phyloP scores from a whole-genome alignment of 352 stramenopile genomes.

The Globisporangium paroecandrum region DNA sequence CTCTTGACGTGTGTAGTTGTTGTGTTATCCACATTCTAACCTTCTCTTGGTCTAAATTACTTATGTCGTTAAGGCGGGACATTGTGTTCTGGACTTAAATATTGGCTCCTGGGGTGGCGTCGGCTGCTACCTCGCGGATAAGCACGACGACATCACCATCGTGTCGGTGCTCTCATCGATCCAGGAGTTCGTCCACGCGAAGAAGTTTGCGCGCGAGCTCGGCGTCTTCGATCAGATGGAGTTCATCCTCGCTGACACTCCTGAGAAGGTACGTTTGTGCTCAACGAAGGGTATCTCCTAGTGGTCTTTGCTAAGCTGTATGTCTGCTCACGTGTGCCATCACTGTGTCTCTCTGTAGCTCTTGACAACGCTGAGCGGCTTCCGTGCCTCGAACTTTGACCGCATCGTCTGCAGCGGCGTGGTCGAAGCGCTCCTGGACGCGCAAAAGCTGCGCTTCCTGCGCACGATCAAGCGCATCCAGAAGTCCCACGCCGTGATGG shows the following conservation, averaged over 20 bases:
- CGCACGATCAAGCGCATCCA: slow-evolving; percentile 66
- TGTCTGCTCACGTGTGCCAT: not conserved
- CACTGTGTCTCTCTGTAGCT: slow-evolving; percentile 25
- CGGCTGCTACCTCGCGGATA: slow-evolving; percentile 66
- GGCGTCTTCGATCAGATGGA: slow-evolving; percentile 61
- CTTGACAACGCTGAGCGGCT: slow-evolving; percentile 49
- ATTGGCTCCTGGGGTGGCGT: slow-evolving; percentile 81
- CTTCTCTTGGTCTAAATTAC: not conserved
- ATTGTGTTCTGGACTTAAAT: slow-evolving; percentile 79
- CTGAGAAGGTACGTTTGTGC: slow-evolving; percentile 34
- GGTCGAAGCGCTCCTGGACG: slow-evolving; percentile 45
- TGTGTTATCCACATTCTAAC: not conserved
- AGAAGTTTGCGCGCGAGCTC: slow-evolving; percentile 57
- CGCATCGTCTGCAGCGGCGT: slow-evolving; percentile 58
- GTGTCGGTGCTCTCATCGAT: slow-evolving; percentile 57
- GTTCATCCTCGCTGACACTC: slow-evolving; percentile 64
- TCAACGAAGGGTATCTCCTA: not conserved
- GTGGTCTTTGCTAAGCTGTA: not conserved
- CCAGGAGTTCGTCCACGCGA: slow-evolving; percentile 55
- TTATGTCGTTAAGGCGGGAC: slow-evolving; percentile 29
- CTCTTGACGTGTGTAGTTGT: not conserved
- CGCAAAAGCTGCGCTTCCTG: slow-evolving; percentile 49
- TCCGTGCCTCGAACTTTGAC: slow-evolving; percentile 61
- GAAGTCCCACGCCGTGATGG: slow-evolving; percentile 37
- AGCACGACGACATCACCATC: slow-evolving; percentile 38